phyloP scores from a whole-genome alignment of 805 yeast species.

The Ogataea philodendri region DNA sequence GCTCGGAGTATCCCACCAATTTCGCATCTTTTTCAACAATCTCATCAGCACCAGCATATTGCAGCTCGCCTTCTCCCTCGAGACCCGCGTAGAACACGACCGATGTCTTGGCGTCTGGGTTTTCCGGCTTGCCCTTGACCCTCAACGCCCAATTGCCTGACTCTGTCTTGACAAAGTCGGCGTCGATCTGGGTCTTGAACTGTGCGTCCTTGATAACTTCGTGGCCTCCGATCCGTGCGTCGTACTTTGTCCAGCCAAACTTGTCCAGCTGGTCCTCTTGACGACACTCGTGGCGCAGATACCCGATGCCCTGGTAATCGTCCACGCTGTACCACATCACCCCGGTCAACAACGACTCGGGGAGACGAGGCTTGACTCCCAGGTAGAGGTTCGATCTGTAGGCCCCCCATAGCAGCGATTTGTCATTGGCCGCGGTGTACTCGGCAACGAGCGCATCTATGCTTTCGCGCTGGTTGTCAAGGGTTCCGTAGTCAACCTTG shows the following conservation, averaged over 20 bases:
- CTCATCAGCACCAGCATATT: constrained; percentile 39
- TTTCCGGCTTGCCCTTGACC: constrained; percentile 62
- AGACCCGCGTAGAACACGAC: constrained; percentile 77
- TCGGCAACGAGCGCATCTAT: constrained; percentile 20
- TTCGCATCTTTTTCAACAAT: constrained; percentile 37
- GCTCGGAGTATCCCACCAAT: constrained; percentile 54
- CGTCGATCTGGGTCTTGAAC: constrained; percentile 57
- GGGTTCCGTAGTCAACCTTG: constrained; percentile 9
- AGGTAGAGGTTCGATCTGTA: constrained; percentile 83
- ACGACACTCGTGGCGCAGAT: constrained; percentile 72
- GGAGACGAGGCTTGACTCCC: constrained; percentile 81
- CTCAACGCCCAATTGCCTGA: constrained; percentile 81
- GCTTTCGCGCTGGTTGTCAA: constrained; percentile 10
- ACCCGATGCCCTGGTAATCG: constrained; percentile 48
- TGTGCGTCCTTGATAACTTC: constrained; percentile 70
- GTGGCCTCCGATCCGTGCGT: constrained; percentile 83
- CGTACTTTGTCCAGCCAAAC: constrained; percentile 86
- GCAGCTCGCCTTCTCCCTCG: constrained; percentile 56
- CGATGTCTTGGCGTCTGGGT: constrained; percentile 52
- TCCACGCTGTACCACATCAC: constrained; percentile 84
- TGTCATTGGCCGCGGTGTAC: constrained; percentile 39
- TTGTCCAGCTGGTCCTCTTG: constrained; percentile 66
- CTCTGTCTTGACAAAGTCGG: constrained; percentile 75
- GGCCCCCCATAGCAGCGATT: constrained; percentile 85
- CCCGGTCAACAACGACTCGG: constrained; percentile 73